Evolutionary conservation across 2,329 filamentous ascomycete genomes (phyloP).

Genomic region (Colletotrichum filicis): DNA sequence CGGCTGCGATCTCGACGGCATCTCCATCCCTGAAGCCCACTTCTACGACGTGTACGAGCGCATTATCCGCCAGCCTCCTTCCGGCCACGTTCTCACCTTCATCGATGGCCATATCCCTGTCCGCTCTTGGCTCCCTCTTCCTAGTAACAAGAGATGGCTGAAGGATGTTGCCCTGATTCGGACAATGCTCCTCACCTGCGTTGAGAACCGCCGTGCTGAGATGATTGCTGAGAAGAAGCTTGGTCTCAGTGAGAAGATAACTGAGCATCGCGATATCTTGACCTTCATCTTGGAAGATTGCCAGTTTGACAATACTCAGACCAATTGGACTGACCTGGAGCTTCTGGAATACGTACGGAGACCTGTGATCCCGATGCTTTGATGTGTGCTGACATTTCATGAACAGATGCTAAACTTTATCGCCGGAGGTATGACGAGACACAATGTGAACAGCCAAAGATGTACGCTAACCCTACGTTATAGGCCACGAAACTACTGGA

Average conservation of each 20-base stretch:
- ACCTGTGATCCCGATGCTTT: neutral
- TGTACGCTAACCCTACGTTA: neutral
- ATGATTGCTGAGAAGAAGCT: constrained; percentile 37
- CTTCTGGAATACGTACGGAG: constrained; percentile 40
- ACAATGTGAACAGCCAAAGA: too few relatives aligned
- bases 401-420: constrained; percentile 40
- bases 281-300: constrained; percentile 43
- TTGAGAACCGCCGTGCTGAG: constrained; percentile 43
- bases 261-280: constrained; percentile 38
- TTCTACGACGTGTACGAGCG: constrained; percentile 45
- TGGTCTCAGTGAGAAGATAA: constrained; percentile 30
- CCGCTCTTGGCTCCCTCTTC: constrained; percentile 48
- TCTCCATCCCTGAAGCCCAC: constrained; percentile 37
- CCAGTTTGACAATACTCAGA: constrained; percentile 22
- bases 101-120: constrained; percentile 46
- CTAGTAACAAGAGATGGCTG: constrained; percentile 52
- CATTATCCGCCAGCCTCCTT: constrained; percentile 43
- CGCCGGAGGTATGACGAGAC: constrained; percentile 25
- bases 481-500: constrained; percentile 35
- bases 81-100: constrained; percentile 44
- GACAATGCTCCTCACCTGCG: constrained; percentile 42
- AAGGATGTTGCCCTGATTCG: constrained; percentile 45
- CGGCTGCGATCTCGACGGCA: constrained; percentile 45
- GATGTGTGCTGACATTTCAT: constrained; percentile 35
- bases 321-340: constrained; percentile 38